These are phyloP conservation scores for Colletotrichum sp. DNA, from an alignment of 2,329 filamentous ascomycete genomes.

Conservation along the genomic window DNA sequence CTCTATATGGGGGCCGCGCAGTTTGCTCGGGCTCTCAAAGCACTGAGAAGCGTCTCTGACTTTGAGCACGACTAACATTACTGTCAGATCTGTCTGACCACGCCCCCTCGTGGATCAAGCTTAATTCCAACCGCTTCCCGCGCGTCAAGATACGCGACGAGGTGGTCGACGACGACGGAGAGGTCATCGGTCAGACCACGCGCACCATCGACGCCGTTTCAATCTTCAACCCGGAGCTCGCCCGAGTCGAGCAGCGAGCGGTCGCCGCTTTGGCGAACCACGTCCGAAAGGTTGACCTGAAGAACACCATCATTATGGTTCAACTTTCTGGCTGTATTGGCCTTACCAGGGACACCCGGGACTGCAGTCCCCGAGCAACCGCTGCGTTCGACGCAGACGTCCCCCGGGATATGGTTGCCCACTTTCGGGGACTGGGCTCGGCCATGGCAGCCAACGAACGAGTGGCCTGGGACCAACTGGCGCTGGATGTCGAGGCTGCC, in stretches of 20 bases:
- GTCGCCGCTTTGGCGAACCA: background rate
- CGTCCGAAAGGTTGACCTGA: background rate
- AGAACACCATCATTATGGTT: background rate
- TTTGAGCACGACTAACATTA: background rate
- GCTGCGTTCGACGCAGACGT: background rate
- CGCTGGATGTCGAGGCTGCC: background rate
- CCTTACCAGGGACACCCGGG: background rate
- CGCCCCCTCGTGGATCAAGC: background rate
- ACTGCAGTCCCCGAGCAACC: background rate
- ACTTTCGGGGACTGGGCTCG: background rate
- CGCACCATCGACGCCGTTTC: background rate
- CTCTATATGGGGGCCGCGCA: background rate
- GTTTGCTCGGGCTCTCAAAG: background rate
- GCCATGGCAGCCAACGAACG: background rate
- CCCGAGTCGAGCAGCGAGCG: background rate
- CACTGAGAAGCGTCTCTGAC: background rate
- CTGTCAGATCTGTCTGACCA: background rate
- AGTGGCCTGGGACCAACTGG: background rate
- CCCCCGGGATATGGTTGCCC: background rate
- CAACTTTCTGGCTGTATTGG: background rate
- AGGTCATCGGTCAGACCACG: background rate
- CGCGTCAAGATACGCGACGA: background rate
- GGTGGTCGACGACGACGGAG: background rate
- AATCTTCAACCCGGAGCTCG: background rate
- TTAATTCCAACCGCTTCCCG: background rate